Base-by-base conservation (phyloP, 129 eudicot species). In the Escallonia herrerae region DNA sequence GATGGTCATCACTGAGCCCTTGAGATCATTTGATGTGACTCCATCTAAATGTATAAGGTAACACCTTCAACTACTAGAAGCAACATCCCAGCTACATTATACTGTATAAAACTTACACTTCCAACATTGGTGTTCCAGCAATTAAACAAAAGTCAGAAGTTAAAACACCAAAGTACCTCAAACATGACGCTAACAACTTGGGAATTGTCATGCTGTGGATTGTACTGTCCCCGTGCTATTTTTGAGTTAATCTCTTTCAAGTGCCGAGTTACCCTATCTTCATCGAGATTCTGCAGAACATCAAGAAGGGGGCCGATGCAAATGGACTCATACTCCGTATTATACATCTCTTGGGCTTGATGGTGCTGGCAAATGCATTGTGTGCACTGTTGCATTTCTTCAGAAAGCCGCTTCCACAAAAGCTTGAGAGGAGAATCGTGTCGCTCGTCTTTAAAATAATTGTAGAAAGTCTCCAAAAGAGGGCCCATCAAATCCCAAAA, bases 401-500 rank as follows among this genome's bases (percentile, higher is more conserved):
- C 58, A 61, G 91, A 91, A n/a, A 83, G 65, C 68, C 96, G 68
- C 54, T 68, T 76, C 96, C 96, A 88, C 40, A 91, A 63, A 73
- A 83, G 71, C 81, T 85, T 85, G 47, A 91, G 95, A 72, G 96
- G 97, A 59, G 96, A 91, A 73, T 80, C 86, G 0, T 22, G 54
- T 4, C 70, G 72, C 39, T 81, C 83, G 63, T 85, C 95, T 69
- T 85, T 80, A 43, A 72, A 83, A 78, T 78, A 91, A 75, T 91
- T 85, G 74, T 74, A 91, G 65, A 91, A 87, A 42, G 97, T 88
- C 77, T 91, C 97, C 42, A 91, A 64, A 67, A 91, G 86, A 10
- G 97, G 97, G 40, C 96, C 96, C 96, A 91, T 91, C 62, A 91
- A 61, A 48, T 87, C 97, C 87, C 91, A 77, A 60, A 47, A 75